phyloP scores from a whole-genome alignment of 2,329 filamentous ascomycete genomes.

The Nemania sp. region DNA sequence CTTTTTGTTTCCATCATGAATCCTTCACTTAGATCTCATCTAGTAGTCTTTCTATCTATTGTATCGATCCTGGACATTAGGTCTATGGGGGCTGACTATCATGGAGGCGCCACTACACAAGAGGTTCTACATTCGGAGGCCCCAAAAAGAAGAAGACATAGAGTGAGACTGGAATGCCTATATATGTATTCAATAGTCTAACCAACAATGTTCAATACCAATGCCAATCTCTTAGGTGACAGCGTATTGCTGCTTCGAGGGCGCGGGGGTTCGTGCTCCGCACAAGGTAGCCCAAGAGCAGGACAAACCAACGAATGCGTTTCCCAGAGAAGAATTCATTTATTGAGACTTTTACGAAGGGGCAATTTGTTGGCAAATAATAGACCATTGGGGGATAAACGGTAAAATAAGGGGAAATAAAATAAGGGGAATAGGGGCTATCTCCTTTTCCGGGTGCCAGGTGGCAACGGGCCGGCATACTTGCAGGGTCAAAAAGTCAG shows the following conservation, averaged over 20 bases:
- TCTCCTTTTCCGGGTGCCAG: no score
- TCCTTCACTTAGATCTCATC: not conserved
- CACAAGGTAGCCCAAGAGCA: slow-evolving; percentile 1
- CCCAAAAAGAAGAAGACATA: not conserved
- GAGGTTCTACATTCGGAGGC: not conserved
- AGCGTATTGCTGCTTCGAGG: slow-evolving; percentile 40
- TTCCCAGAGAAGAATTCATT: slow-evolving; percentile 1
- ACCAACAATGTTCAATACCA: not conserved
- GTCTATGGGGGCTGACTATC: not conserved
- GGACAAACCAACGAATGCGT: not conserved
- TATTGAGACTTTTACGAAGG: not conserved
- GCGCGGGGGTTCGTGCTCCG: slow-evolving; percentile 46
- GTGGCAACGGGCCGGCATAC: not conserved
- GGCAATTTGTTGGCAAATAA: slow-evolving; percentile 19
- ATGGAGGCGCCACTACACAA: not conserved
- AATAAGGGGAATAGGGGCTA: not conserved
- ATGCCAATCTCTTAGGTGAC: slow-evolving; percentile 12
- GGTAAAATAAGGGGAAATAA: slow-evolving; percentile 2
- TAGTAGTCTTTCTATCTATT: no score
- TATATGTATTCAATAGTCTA: not conserved
- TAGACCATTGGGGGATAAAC: slow-evolving; percentile 17
- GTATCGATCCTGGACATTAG: not conserved
- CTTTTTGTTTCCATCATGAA: not conserved
- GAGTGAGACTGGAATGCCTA: not conserved
- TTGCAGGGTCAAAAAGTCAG: no score